Evolutionary conservation across 495 filamentous ascomycete genomes (phyloP), one percentile per base, ranked within the genome.

Genomic region (Annulohypoxylon maeteangense): DNA sequence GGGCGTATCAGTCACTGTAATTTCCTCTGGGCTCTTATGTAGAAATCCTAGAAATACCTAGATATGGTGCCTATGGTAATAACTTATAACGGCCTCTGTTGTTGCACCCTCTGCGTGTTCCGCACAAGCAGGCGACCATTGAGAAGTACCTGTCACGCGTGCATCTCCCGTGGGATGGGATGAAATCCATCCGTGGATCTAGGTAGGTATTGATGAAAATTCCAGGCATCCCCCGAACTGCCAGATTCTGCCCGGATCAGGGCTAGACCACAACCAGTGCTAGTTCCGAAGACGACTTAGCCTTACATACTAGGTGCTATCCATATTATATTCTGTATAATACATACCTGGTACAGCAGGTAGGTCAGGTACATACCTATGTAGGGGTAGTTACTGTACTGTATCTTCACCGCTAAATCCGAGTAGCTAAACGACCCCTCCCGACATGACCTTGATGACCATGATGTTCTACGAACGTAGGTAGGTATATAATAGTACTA

Each of bases 121-220:
- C 16, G 27, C 65, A 36, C 56, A 54, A 55, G 55, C 56, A 32
- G 25, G 47, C 47, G 4, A 16, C 20, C 45, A 54, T 38, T 20
- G 25, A 32, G 42, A 31, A 16, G 18, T 50, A 34, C 54, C 18
- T 59, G 31, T 68, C 65, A 68, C 65, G 65, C 65, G 27, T 62
- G 48, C 57, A 12, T 68, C 16, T 44, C 55, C 65, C 27, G 16
- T 29, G 50, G 47, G 65, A 61, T 29, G 50, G 47, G 65, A 61
- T 57, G 50, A 68, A 62, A 55, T 42, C 38, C 48, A n/a, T 55
- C 48, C 48, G 53, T 57, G 25, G 38, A 48, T 20, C 27, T 25
- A n/a, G 22, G 22, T 25, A n/a, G 22, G 22, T 3, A 51, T 51
- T 51, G 12, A 7, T 32, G 12, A 14, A 54, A 44, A 60, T 59